These are phyloP conservation scores for Ophidiomyces ophidiicola DNA, from an alignment of 2,329 filamentous ascomycete species.

Conservation along the genomic window DNA sequence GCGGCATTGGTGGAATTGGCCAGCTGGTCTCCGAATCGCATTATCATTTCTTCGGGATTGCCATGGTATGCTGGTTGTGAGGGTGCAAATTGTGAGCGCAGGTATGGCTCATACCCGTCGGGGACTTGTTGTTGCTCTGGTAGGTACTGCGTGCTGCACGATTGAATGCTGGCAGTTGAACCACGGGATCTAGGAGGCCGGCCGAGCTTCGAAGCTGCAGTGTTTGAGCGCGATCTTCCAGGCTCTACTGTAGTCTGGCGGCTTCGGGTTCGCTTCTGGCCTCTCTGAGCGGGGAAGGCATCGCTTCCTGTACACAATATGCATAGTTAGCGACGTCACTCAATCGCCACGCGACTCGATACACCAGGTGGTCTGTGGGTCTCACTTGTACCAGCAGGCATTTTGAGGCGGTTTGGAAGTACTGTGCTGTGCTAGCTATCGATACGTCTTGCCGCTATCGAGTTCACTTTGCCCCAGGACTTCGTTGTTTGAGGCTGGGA, in stretches of 20 bases:
- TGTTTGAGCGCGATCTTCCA: slow-evolving; percentile 32
- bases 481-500: neutral
- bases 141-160: slow-evolving; percentile 34
- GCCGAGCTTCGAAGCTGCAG: slow-evolving; percentile 28
- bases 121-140: slow-evolving; percentile 30
- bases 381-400: slow-evolving; percentile 28
- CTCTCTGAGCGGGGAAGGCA: slow-evolving; percentile 25
- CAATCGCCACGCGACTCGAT: neutral
- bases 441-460: neutral
- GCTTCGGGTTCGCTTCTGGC: slow-evolving; percentile 29
- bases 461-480: neutral
- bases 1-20: slow-evolving; percentile 28
- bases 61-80: slow-evolving; percentile 28
- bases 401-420: slow-evolving; percentile 13
- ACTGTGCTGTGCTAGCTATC: neutral
- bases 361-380: neutral
- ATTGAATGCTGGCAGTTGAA: slow-evolving; percentile 38
- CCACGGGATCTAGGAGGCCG: slow-evolving; percentile 36
- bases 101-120: slow-evolving; percentile 31
- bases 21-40: slow-evolving; percentile 34
- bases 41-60: slow-evolving; percentile 36
- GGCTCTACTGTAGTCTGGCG: slow-evolving; percentile 33
- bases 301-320: slow-evolving; percentile 12
- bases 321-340: slow-evolving; percentile 2
- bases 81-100: slow-evolving; percentile 25